phyloP scores from a whole-genome alignment of 78 protist species.

The Ministeria vibrans region DNA sequence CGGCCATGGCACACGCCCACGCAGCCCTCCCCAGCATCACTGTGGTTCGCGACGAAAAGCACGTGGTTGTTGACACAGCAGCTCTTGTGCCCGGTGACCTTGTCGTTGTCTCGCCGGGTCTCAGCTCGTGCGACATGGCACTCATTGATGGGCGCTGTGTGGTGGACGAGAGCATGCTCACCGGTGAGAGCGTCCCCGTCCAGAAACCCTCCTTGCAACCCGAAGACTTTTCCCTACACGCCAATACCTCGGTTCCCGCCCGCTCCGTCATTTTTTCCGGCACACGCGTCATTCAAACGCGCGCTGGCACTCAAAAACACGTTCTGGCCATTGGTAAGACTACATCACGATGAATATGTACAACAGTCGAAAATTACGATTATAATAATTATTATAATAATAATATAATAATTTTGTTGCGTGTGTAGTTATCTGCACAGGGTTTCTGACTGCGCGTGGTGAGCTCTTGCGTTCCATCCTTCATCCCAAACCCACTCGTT shows the following conservation, averaged over 20 bases:
- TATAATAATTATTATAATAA: no score
- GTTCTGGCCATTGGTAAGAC: not conserved
- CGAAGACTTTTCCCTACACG: not conserved
- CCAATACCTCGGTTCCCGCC: not conserved
- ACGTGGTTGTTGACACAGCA: not conserved
- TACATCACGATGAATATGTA: no score
- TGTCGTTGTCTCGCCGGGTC: not conserved
- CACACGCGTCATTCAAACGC: constrained; percentile 6
- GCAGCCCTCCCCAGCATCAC: not conserved
- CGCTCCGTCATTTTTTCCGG: not conserved
- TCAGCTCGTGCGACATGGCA: constrained; percentile 10
- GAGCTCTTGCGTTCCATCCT: constrained; percentile 50
- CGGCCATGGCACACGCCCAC: constrained; percentile 1
- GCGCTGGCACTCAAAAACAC: not conserved
- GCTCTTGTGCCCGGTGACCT: constrained; percentile 52
- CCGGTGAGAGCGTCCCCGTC: constrained; percentile 49
- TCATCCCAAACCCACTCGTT: constrained; percentile 56
- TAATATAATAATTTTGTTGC: no score
- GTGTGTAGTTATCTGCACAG: constrained; percentile 45
- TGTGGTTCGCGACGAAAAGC: constrained; percentile 18
- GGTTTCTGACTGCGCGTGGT: constrained; percentile 71
- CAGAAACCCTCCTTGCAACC: constrained; percentile 7
- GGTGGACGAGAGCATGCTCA: constrained; percentile 43
- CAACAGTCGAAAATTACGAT: no score
- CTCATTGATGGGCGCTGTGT: constrained; percentile 14